Conservation (phyloP, 139 green algal species). For the Trebouxia sp. region DNA sequence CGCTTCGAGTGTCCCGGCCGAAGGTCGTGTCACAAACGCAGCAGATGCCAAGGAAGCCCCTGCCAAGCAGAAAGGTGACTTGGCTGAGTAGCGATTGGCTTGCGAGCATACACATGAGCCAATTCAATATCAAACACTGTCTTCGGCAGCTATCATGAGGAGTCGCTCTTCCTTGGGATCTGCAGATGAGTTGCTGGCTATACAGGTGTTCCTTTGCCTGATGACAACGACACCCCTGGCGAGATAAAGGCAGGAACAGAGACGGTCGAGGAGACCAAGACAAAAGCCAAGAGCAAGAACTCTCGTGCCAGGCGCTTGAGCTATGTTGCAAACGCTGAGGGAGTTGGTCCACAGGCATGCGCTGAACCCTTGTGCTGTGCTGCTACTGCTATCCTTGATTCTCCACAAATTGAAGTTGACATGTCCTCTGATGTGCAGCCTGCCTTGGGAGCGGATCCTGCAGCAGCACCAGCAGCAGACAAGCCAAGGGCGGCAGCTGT, state of each 20-base stretch:
- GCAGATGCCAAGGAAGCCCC: conserved; percentile 18
- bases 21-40: conserved; percentile 13
- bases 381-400: not conserved
- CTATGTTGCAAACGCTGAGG: conserved; percentile 40
- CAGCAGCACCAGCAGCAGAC: conserved; percentile 9
- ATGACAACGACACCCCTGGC: not conserved
- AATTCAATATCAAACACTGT: too few species aligned
- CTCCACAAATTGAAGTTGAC: too few species aligned
- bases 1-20: conserved; percentile 14
- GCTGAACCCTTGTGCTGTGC: not conserved
- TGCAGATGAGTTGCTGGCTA: conserved; percentile 6
- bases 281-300: conserved; percentile 36
- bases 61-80: conserved; percentile 19
- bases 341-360: not conserved
- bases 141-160: too few species aligned
- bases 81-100: too few species aligned
- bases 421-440: not conserved
- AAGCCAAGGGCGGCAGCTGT: conserved; percentile 10
- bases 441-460: not conserved
- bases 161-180: not conserved
- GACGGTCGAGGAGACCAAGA: conserved; percentile 20
- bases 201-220: conserved; percentile 23
- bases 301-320: conserved; percentile 47
- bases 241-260: conserved; percentile 22
- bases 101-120: too few species aligned